These are phyloP conservation scores for Verticillium albo-atrum DNA, from an alignment of 2,329 filamentous ascomycete species.

Conservation along the genomic window DNA sequence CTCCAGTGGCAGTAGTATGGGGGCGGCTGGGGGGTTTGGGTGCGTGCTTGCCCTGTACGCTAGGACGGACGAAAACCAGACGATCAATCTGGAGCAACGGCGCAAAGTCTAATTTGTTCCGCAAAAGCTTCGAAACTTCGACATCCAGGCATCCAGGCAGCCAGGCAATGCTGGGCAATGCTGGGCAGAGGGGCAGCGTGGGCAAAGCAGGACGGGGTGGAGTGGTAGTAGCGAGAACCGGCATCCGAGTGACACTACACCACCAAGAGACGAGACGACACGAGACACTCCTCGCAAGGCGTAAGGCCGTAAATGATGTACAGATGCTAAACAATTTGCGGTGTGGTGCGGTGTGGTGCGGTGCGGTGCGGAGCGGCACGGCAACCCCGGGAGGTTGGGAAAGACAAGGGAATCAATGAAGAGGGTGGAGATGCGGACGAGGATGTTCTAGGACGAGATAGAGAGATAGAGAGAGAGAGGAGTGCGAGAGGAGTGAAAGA, in stretches of 20 bases:
- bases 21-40: not conserved
- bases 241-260: not conserved
- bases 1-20: not conserved
- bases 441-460: no score
- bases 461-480: no score
- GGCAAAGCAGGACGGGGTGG: not conserved
- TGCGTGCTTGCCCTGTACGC: not conserved
- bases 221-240: not conserved
- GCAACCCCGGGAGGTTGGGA: not conserved
- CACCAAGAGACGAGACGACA: not conserved
- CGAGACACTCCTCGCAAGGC: not conserved
- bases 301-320: not conserved
- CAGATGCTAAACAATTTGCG: not conserved
- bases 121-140: slow-evolving; percentile 2
- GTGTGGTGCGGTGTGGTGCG: not conserved
- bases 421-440: not conserved
- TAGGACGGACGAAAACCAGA: not conserved
- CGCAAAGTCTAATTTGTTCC: slow-evolving; percentile 9
- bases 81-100: not conserved
- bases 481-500: not conserved
- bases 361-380: not conserved
- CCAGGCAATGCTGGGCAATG: no score
- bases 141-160: not conserved
- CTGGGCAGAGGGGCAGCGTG: not conserved
- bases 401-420: not conserved